phyloP scores from a whole-genome alignment of 176 grass and related monocot species.

The Carex parvula region DNA sequence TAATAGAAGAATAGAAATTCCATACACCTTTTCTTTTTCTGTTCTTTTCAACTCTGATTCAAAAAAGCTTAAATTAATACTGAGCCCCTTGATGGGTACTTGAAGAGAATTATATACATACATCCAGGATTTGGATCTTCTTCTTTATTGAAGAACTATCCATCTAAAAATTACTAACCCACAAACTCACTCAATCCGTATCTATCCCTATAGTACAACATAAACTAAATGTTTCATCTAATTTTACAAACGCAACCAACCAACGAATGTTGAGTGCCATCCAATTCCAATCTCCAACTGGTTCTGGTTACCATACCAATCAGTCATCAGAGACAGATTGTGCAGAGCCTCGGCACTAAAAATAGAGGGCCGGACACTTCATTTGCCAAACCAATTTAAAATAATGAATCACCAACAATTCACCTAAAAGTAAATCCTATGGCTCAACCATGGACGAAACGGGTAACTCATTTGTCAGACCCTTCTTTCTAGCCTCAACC shows the following conservation, averaged over 20 bases:
- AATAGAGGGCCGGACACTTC: conserved; percentile 16
- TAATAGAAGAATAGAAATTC: background rate
- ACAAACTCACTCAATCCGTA: background rate
- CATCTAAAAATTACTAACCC: background rate
- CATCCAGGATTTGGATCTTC: conserved; percentile 11
- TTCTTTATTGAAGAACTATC: background rate
- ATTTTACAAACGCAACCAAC: conserved; percentile 6
- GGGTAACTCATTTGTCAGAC: conserved; percentile 30
- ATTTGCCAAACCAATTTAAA: background rate
- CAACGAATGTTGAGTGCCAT: conserved; percentile 11
- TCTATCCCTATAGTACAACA: conserved; percentile 19
- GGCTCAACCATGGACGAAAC: conserved; percentile 43
- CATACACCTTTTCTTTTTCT: background rate
- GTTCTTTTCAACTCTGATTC: background rate
- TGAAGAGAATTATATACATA: conserved; percentile 5
- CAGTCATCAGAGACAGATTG: background rate
- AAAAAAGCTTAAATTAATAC: background rate
- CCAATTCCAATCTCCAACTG: background rate
- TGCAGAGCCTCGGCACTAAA: conserved; percentile 9
- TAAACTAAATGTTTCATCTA: background rate
- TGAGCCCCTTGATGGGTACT: background rate
- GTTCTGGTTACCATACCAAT: background rate
- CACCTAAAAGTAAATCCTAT: conserved; percentile 27
- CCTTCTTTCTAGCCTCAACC: conserved; percentile 36
- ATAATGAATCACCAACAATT: background rate